Percentiles rank a stretch among this genome's conserved stretches.
Conservation (phyloP, 345 rosid species). For the Tarenaya hassleriana region DNA sequence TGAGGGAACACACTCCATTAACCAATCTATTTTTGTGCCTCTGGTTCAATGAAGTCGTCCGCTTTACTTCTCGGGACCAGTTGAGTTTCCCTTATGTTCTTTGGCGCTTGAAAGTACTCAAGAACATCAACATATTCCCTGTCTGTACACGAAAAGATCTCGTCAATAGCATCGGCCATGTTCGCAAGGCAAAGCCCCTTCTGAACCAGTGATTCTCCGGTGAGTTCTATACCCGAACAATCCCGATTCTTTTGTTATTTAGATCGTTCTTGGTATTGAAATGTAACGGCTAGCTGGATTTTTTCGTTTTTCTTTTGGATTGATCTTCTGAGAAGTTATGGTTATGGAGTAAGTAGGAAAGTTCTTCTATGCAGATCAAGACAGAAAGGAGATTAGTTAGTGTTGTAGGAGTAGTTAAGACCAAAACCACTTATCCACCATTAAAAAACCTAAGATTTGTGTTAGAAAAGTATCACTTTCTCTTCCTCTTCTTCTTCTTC, state of each 20-base stretch:
- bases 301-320: too few species aligned
- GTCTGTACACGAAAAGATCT: constrained; percentile 92
- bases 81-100: constrained; percentile 87
- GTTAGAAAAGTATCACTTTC: constrained; percentile 6
- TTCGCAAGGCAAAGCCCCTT: constrained; percentile 92
- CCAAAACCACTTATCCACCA: constrained; percentile 18
- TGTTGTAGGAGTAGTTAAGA: constrained; percentile 17
- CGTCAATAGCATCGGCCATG: constrained; percentile 83
- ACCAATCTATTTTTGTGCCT: constrained; percentile 82
- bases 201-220: too few species aligned
- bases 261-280: too few species aligned
- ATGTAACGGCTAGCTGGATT: too few species aligned
- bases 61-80: constrained; percentile 89
- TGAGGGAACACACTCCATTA: constrained; percentile 72
- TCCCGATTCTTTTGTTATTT: too few species aligned
- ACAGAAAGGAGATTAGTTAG: constrained; percentile 23
- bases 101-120: constrained; percentile 69
- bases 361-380: neutral
- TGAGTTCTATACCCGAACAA: too few species aligned
- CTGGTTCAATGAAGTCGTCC: constrained; percentile 96
- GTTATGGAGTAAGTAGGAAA: too few species aligned
- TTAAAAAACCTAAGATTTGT: constrained; percentile 19
- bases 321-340: too few species aligned
- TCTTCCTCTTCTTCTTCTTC: neutral
- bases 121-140: constrained; percentile 74